These are phyloP conservation scores for Mucor circinelloides DNA, from an alignment of 371 early-diverging fungal species.

Conservation along the genomic window DNA sequence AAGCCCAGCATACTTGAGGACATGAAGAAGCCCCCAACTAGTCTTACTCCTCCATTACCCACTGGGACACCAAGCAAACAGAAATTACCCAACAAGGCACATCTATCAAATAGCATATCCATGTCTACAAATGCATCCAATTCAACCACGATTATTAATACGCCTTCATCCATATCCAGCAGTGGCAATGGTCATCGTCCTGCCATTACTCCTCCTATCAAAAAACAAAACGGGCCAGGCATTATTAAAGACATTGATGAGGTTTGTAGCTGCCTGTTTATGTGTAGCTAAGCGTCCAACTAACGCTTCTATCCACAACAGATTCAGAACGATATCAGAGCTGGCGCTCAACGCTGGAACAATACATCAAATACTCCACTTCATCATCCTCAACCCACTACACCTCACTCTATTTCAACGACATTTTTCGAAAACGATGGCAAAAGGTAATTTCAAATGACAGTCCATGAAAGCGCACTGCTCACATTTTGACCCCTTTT, in stretches of 20 bases:
- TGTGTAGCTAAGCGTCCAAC: not conserved
- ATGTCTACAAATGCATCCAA: not conserved
- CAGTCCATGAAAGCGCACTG: not conserved
- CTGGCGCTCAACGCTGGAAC: constrained; percentile 4
- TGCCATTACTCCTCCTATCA: constrained; percentile 10
- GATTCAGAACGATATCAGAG: constrained; percentile 6
- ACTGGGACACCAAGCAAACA: constrained; percentile 9
- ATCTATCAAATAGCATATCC: not conserved
- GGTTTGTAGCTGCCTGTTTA: not conserved
- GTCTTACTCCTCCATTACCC: constrained; percentile 4
- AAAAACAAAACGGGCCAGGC: constrained; percentile 8
- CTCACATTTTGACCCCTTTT: not conserved
- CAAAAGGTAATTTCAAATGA: not conserved
- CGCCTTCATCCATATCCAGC: not conserved
- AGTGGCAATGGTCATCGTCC: not conserved
- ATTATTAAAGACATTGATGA: constrained; percentile 14
- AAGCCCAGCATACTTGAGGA: constrained; percentile 6
- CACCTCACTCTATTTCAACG: constrained; percentile 10
- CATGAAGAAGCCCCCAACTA: not conserved
- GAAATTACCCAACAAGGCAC: constrained; percentile 20
- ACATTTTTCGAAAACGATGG: constrained; percentile 21
- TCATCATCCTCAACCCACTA: constrained; percentile 17
- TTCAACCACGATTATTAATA: not conserved
- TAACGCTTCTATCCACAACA: not conserved
- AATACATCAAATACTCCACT: not conserved